phyloP scores from a whole-genome alignment of 257 asterid species.

The Rehmannia glutinosa region DNA sequence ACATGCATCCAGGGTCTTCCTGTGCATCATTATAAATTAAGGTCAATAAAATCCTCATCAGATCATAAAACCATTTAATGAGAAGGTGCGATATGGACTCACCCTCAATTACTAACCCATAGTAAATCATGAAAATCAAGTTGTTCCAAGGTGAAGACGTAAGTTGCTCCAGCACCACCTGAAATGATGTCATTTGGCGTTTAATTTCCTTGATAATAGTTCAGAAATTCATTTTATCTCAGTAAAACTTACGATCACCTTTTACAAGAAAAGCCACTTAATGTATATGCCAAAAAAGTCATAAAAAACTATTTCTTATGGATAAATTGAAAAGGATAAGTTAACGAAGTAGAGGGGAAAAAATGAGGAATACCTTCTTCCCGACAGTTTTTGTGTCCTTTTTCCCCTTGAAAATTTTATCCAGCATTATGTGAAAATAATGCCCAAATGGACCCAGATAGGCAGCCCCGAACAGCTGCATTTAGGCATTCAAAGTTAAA shows the following conservation, averaged over 20 bases:
- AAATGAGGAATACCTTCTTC: constrained; percentile 60
- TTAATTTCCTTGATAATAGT: not conserved
- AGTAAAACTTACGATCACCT: not conserved
- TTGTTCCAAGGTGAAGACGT: constrained; percentile 92
- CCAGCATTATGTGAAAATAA: constrained; percentile 71
- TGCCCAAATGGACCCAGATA: constrained; percentile 96
- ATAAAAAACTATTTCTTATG: not conserved
- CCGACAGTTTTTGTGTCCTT: constrained; percentile 80
- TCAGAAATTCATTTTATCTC: not conserved
- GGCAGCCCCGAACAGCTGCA: constrained; percentile 84
- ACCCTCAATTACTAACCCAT: constrained; percentile 85
- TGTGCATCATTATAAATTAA: constrained; percentile 9
- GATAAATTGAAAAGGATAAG: not conserved
- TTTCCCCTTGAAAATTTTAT: constrained; percentile 90
- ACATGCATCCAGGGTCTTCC: constrained; percentile 87
- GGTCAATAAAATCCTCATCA: not conserved
- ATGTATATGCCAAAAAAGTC: not conserved
- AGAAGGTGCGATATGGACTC: constrained; percentile 39
- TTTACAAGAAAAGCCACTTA: not conserved
- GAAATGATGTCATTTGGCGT: constrained; percentile 25
- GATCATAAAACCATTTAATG: not conserved
- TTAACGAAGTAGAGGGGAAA: too few species aligned
- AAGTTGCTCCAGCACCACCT: constrained; percentile 92
- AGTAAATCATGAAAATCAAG: constrained; percentile 87
- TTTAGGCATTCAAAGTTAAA: constrained; percentile 13